These are phyloP conservation scores for Leccinum longicurvipes DNA, from an alignment of 768 basidiomycete species.

Conservation along the genomic window DNA sequence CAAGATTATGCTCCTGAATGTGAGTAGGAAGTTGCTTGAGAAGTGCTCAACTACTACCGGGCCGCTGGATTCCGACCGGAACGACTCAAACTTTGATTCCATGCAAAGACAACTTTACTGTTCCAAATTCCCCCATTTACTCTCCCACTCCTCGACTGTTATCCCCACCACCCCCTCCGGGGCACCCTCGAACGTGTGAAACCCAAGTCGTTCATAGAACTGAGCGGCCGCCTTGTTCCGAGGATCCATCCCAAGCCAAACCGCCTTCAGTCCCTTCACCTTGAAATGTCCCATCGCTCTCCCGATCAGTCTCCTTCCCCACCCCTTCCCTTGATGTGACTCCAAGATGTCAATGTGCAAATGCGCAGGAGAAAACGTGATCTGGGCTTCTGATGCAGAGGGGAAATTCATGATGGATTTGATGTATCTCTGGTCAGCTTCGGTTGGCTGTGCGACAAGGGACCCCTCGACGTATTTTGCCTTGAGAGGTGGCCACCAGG, in stretches of 20 bases:
- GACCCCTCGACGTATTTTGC: conserved; percentile 45
- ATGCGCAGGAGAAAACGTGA: conserved; percentile 69
- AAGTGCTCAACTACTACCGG: too few species aligned
- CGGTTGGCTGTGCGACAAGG: conserved; percentile 13
- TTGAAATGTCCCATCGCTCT: conserved; percentile 53
- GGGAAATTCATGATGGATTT: conserved; percentile 33
- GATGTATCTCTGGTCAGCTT: conserved; percentile 32
- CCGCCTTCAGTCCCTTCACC: conserved; percentile 40
- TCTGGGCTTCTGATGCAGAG: conserved; percentile 47
- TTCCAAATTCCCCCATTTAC: background rate
- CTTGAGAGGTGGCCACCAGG: conserved; percentile 67
- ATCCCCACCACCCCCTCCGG: conserved; percentile 53
- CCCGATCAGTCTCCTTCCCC: conserved; percentile 63
- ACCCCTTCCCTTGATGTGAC: conserved; percentile 63
- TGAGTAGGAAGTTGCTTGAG: too few species aligned
- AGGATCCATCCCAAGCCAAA: conserved; percentile 71
- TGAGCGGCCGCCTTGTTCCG: conserved; percentile 55
- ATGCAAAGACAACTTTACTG: background rate
- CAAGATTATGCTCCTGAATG: too few species aligned
- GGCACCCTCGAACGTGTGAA: conserved; percentile 52
- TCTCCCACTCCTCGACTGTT: conserved; percentile 40
- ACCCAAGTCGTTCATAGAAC: conserved; percentile 66
- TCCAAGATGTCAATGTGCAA: conserved; percentile 73
- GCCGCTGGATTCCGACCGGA: too few species aligned
- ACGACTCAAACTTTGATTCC: background rate